Evolutionary conservation across 2,329 filamentous ascomycete genomes (phyloP).

Genomic region (Talaromyces rugulosus): DNA sequence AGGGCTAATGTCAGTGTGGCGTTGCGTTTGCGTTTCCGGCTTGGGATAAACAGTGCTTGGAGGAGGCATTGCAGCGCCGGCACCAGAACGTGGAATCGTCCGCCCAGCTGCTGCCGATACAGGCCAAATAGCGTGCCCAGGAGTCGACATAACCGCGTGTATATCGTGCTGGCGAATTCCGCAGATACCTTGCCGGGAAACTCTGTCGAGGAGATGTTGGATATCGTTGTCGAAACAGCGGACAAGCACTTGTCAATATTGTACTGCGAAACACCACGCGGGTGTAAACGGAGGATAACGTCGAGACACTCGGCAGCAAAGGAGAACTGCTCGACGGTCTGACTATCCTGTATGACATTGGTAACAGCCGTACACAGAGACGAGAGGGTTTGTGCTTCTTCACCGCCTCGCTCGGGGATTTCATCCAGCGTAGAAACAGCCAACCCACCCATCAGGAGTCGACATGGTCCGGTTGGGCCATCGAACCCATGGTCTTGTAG

Average conservation of each 20-base stretch:
- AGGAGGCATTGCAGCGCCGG: slow-evolving; percentile 53
- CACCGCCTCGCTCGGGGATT: slow-evolving; percentile 35
- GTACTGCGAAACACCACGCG: slow-evolving; percentile 40
- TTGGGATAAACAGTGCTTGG: slow-evolving; percentile 51
- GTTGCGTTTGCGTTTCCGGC: slow-evolving; percentile 26
- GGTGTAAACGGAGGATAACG: slow-evolving; percentile 36
- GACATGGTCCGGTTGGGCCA: slow-evolving; percentile 26
- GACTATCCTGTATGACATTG: slow-evolving; percentile 24
- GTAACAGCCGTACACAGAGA: slow-evolving; percentile 32
- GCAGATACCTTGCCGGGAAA: slow-evolving; percentile 27
- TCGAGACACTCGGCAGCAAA: slow-evolving; percentile 38
- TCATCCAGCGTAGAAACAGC: slow-evolving; percentile 29
- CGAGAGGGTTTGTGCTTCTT: slow-evolving; percentile 31
- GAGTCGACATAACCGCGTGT: slow-evolving; percentile 51
- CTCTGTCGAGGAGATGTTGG: neutral
- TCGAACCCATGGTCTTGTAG: slow-evolving; percentile 27
- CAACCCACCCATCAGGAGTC: slow-evolving; percentile 33
- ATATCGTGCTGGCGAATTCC: slow-evolving; percentile 41
- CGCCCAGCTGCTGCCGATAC: slow-evolving; percentile 55
- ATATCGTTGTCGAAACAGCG: slow-evolving; percentile 26
- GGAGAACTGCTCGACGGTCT: slow-evolving; percentile 35
- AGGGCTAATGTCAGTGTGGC: slow-evolving; percentile 25
- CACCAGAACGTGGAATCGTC: slow-evolving; percentile 57
- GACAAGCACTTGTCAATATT: slow-evolving; percentile 42
- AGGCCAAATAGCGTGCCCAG: slow-evolving; percentile 52